Conservation (phyloP, 139 green algal genomes). For the Diplosphaera chodatii region DNA sequence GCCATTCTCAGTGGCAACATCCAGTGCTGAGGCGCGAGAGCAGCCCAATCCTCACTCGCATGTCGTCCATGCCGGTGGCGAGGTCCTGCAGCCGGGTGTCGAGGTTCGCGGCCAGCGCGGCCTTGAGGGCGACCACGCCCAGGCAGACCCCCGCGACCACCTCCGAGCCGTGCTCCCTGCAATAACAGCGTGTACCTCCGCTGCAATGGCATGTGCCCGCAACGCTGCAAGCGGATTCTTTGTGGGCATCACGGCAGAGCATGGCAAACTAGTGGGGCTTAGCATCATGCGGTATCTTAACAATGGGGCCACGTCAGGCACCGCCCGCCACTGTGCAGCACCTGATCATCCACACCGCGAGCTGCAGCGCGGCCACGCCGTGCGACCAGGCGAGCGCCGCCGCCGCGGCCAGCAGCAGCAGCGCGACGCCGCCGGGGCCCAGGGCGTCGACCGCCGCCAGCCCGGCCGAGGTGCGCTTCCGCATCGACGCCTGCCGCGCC, state of each 20-base stretch:
- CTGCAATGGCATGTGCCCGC: no score
- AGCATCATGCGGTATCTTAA: no score
- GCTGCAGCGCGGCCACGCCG: neutral
- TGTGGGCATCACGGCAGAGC: no score
- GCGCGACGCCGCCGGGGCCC: no score
- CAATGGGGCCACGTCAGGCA: no score
- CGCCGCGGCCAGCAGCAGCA: neutral
- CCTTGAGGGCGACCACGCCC: neutral
- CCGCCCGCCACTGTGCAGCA: neutral
- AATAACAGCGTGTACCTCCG: no score
- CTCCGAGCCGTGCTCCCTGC: neutral
- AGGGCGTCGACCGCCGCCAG: neutral
- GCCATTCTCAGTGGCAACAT: no score
- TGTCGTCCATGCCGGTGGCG: neutral
- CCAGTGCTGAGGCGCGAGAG: no score
- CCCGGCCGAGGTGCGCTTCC: neutral
- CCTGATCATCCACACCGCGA: neutral
- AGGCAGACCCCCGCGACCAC: neutral
- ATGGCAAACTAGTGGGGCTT: no score
- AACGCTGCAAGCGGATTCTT: no score
- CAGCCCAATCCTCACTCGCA: no score
- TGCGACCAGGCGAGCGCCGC: neutral
- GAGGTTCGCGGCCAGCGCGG: neutral
- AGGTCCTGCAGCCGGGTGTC: neutral
- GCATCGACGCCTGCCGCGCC: neutral